Conservation (phyloP, 441 rosid species). For the Raphanus hybrid region DNA sequence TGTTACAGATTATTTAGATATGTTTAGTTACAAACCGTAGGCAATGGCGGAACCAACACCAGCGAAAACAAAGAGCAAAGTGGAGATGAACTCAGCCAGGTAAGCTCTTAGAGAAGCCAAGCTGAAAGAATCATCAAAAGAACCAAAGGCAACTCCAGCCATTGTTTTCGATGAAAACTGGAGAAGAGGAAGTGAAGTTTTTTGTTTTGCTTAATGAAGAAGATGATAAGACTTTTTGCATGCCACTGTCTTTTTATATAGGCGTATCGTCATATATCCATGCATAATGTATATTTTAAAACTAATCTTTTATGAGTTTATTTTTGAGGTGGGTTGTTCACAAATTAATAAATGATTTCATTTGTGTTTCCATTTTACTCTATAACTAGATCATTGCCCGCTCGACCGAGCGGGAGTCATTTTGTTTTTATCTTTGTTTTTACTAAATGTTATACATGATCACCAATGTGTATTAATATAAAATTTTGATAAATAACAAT, state of each 20-base stretch:
- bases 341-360: slow-evolving; percentile 20
- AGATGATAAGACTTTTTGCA: slow-evolving; percentile 37
- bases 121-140: slow-evolving; percentile 83
- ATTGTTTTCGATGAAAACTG: slow-evolving; percentile 38
- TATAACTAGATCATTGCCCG: no score
- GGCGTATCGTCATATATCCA: slow-evolving; percentile 24
- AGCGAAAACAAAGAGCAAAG: slow-evolving; percentile 91
- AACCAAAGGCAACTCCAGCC: slow-evolving; percentile 79
- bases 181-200: slow-evolving; percentile 11
- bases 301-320: background rate
- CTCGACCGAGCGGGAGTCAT: no score
- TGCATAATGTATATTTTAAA: slow-evolving; percentile 8
- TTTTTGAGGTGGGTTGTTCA: slow-evolving; percentile 14
- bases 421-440: no score
- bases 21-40: slow-evolving; percentile 50
- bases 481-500: no score
- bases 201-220: slow-evolving; percentile 21
- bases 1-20: background rate
- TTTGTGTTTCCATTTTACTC: slow-evolving; percentile 23
- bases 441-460: no score
- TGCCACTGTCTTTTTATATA: slow-evolving; percentile 32
- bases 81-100: slow-evolving; percentile 90
- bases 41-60: slow-evolving; percentile 97
- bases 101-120: slow-evolving; percentile 77
- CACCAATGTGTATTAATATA: no score